Percentiles rank a stretch among this genome's conserved stretches.
These are phyloP conservation scores for Beta corolliflora DNA, from an alignment of 179 eudicot genomes.

Conservation along the genomic window DNA sequence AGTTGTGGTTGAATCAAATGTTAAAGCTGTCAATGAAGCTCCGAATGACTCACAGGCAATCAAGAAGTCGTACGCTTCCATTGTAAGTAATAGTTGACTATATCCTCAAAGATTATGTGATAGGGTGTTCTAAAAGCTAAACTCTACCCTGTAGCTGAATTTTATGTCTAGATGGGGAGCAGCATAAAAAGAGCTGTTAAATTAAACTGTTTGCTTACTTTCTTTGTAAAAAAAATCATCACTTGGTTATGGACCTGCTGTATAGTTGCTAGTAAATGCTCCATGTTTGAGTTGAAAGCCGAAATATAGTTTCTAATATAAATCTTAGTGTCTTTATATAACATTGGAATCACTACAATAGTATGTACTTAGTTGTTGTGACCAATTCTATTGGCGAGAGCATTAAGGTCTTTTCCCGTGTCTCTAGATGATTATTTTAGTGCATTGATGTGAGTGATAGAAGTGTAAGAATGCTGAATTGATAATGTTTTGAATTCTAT, in stretches of 20 bases:
- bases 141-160: not conserved
- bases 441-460: not conserved
- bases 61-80: constrained; percentile 92
- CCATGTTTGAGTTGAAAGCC: not conserved
- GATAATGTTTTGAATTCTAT: not conserved
- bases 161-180: not conserved
- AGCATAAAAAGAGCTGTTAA: not conserved
- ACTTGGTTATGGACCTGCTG: not conserved
- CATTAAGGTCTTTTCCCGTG: not conserved
- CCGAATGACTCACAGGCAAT: constrained; percentile 33
- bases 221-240: not conserved
- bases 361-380: not conserved
- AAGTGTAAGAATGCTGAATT: not conserved
- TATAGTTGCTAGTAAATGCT: not conserved
- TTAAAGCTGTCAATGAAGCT: constrained; percentile 21
- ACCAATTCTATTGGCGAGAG: not conserved
- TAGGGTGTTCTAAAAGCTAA: not conserved
- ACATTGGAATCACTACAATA: not conserved
- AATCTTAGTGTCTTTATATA: not conserved
- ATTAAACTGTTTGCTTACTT: not conserved
- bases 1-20: constrained; percentile 46
- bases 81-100: constrained; percentile 53
- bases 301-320: not conserved
- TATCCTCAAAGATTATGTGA: not conserved
- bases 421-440: not conserved